Conservation (phyloP, 1,284 basidiomycete species). For the Cryptococcus jaspeensis region DNA sequence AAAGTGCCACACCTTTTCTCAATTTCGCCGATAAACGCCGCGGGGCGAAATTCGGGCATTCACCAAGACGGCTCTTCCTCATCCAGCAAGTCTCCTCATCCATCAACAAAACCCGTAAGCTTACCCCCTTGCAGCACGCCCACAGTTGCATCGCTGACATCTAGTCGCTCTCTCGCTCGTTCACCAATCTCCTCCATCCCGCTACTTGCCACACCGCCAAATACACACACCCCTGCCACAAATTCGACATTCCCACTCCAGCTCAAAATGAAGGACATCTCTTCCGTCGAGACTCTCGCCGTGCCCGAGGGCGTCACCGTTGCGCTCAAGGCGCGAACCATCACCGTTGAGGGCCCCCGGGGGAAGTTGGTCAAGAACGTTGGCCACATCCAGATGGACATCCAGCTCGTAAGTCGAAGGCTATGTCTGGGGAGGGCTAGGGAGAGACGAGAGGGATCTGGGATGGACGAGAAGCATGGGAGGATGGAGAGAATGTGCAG, state of each 20-base stretch:
- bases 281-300: conserved; percentile 73
- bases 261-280: conserved; percentile 54
- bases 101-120: background rate
- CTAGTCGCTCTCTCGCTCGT: too few relatives aligned
- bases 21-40: too few relatives aligned
- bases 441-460: background rate
- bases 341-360: conserved; percentile 85
- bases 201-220: background rate
- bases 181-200: too few relatives aligned
- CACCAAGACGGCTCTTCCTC: too few relatives aligned
- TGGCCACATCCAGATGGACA: conserved; percentile 95
- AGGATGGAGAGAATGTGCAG: too few relatives aligned
- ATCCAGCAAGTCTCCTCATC: background rate
- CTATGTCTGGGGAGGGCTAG: background rate
- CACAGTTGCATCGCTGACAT: too few relatives aligned
- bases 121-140: background rate
- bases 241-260: background rate
- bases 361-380: conserved; percentile 87
- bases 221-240: background rate
- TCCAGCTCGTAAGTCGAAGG: conserved; percentile 66
- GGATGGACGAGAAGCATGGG: background rate
- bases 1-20: background rate
- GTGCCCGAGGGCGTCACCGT: conserved; percentile 84
- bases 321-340: conserved; percentile 79
- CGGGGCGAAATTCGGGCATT: background rate